Evolutionary conservation across 2,329 filamentous ascomycete species (phyloP), one percentile per base, ranked within the genome.

Genomic region (Xenoacremonium recifei): DNA sequence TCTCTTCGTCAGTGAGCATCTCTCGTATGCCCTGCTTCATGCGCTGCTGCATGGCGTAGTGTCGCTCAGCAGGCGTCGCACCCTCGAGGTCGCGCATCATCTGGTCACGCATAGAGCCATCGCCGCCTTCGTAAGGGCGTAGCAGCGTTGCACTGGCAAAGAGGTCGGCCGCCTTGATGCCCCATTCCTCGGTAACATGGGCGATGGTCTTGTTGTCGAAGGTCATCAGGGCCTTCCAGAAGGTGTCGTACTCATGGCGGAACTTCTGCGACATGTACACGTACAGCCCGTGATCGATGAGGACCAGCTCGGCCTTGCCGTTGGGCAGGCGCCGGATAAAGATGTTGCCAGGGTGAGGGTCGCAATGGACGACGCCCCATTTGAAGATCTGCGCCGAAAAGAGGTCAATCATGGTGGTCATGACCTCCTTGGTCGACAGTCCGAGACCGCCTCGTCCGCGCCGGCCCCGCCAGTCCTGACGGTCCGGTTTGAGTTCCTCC

Each of bases 331-430:
- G 85, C 7, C 93, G 86, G 60, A 97, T 85, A 69, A 99, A 96
- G 64, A 97, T 93, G 68, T 99, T 99, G 20, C 92, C 92, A 1
- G 93, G 93, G 61, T 99, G 93, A 9, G 93, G 93, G 63, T 99
- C 93, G 68, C 92, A 96, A 70, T 99, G 92, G 1, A 97, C 88
- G 32, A 88, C 79, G 11, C 93, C 93, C 88, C 89, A 97, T 51
- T 95, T 85, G 73, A 96, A 99, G 77, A 97, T 97, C 62, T 97
- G 92, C 3, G 89, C 91, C n/a, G 85, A 88, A 72, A 97, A 99
- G 23, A 97, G 77, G 63, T 96, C 92, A 37, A 96, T 81, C 83
- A 97, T 96, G 21, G 89, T 96, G 5, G 85, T 87, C 93, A 97
- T 97, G 45, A 96, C 89, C 45, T 92, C 85, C 59, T 87, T 87